A percentile compares a stretch with the other conserved stretches of the same genome.
These are phyloP conservation scores for Citeromyces matritensis DNA, from an alignment of 805 yeast genomes.

Conservation along the genomic window DNA sequence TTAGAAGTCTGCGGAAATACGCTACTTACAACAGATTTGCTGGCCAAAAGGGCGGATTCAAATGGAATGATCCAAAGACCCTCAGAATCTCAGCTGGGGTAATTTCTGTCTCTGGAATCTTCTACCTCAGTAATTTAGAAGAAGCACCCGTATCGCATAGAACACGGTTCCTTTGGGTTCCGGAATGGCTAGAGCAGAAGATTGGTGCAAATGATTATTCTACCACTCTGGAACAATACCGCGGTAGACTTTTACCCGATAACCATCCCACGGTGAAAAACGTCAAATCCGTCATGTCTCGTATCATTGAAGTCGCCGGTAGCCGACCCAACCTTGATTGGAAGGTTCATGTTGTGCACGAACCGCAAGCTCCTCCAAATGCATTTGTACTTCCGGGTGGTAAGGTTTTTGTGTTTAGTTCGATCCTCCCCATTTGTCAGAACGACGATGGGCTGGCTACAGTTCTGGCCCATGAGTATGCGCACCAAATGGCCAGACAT, in stretches of 20 bases:
- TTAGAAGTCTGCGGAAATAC: slow-evolving; percentile 1
- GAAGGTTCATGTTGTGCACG: slow-evolving; percentile 70
- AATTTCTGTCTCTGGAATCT: slow-evolving; percentile 17
- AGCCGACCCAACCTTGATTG: slow-evolving; percentile 29
- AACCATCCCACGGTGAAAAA: slow-evolving; percentile 41
- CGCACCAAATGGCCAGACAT: slow-evolving; percentile 90
- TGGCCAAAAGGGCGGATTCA: background rate
- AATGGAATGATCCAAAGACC: slow-evolving; percentile 1
- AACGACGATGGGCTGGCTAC: slow-evolving; percentile 93
- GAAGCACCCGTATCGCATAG: slow-evolving; percentile 75
- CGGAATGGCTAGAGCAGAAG: slow-evolving; percentile 43
- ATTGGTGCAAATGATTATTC: slow-evolving; percentile 53
- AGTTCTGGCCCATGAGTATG: slow-evolving; percentile 82
- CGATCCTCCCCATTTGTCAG: slow-evolving; percentile 62
- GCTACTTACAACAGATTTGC: slow-evolving; percentile 1
- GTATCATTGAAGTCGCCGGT: slow-evolving; percentile 33
- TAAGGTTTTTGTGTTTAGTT: slow-evolving; percentile 77
- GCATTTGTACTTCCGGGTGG: slow-evolving; percentile 97
- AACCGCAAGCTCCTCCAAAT: slow-evolving; percentile 78
- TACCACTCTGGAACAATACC: slow-evolving; percentile 41
- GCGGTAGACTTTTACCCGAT: slow-evolving; percentile 39
- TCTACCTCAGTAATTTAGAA: slow-evolving; percentile 42
- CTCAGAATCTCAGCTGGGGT: slow-evolving; percentile 13
- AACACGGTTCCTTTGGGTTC: slow-evolving; percentile 55
- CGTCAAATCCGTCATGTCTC: slow-evolving; percentile 48